phyloP scores from a whole-genome alignment of 169 alveolate genomes.

The Neospora caninum region DNA sequence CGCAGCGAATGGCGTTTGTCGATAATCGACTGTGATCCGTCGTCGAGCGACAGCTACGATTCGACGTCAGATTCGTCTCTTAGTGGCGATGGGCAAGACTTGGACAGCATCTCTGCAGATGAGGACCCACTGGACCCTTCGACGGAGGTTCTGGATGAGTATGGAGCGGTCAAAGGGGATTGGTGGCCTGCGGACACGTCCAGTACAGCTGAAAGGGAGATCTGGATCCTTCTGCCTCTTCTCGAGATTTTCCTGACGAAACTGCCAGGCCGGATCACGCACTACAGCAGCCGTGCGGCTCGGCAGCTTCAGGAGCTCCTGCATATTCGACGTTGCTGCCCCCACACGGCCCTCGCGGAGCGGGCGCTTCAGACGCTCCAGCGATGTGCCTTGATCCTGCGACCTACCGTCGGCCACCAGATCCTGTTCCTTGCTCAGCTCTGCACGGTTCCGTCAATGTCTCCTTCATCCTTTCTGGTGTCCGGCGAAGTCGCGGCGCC shows the following conservation, averaged over 20 bases:
- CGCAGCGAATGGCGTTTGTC: neutral
- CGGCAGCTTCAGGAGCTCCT: neutral
- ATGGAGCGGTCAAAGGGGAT: neutral
- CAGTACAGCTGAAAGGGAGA: neutral
- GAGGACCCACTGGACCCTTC: neutral
- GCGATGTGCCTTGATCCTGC: constrained; percentile 12
- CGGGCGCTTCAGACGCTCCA: constrained; percentile 9
- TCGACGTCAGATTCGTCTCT: neutral
- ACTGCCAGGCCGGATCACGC: neutral
- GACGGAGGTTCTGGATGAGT: neutral
- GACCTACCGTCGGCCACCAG: constrained; percentile 23
- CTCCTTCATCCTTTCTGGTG: neutral
- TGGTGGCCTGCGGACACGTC: constrained; percentile 17
- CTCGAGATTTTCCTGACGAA: neutral
- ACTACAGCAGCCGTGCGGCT: constrained; percentile 18
- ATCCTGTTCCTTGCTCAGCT: neutral
- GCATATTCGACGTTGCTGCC: neutral
- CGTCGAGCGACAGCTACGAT: neutral
- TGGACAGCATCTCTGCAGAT: neutral
- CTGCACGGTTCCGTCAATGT: constrained; percentile 6
- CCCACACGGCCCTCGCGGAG: neutral
- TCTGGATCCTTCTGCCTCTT: constrained; percentile 24
- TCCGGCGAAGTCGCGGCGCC: neutral
- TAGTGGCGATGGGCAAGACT: neutral
- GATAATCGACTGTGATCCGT: neutral